Conservation (phyloP, 2,329 filamentous ascomycete species). For the Trichocomaceae sp. region DNA sequence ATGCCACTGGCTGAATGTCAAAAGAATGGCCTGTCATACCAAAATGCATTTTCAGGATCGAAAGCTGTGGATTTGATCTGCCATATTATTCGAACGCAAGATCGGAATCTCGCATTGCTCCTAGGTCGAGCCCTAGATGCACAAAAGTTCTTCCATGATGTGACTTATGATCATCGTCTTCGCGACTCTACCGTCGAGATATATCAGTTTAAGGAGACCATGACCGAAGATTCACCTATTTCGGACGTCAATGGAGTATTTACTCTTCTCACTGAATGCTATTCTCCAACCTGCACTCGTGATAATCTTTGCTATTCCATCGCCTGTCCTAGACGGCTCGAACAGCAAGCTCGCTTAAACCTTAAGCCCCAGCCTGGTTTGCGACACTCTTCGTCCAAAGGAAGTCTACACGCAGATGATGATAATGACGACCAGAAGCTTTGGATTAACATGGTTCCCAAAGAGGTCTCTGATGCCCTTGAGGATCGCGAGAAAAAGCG, state of each 20-base stretch:
- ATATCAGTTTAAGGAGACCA: slow-evolving; percentile 91
- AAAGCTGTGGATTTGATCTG: slow-evolving; percentile 94
- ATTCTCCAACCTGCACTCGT: slow-evolving; percentile 92
- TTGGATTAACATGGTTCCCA: slow-evolving; percentile 97
- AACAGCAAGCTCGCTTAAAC: slow-evolving; percentile 91
- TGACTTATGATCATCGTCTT: slow-evolving; percentile 92
- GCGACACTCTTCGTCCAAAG: slow-evolving; percentile 61
- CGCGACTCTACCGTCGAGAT: slow-evolving; percentile 92
- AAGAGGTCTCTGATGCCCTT: slow-evolving; percentile 85
- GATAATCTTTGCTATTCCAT: slow-evolving; percentile 98
- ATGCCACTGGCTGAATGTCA: slow-evolving; percentile 80
- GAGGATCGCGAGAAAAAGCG: slow-evolving; percentile 92
- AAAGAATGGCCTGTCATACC: slow-evolving; percentile 96
- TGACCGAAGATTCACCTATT: slow-evolving; percentile 64
- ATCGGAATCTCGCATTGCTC: slow-evolving; percentile 86
- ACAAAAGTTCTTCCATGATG: slow-evolving; percentile 98
- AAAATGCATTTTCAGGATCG: slow-evolving; percentile 90
- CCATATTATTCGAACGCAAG: slow-evolving; percentile 94
- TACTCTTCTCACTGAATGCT: slow-evolving; percentile 91
- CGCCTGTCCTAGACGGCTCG: slow-evolving; percentile 83
- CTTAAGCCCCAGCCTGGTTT: slow-evolving; percentile 86
- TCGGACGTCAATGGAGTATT: slow-evolving; percentile 92
- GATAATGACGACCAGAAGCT: slow-evolving; percentile 94
- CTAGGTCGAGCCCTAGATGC: slow-evolving; percentile 88
- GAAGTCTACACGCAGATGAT: slow-evolving; percentile 76